Evolutionary conservation across 73 alveolate genomes (phyloP), one percentile per base, ranked within the genome.

Genomic region (Tetrahymena elliotti): DNA sequence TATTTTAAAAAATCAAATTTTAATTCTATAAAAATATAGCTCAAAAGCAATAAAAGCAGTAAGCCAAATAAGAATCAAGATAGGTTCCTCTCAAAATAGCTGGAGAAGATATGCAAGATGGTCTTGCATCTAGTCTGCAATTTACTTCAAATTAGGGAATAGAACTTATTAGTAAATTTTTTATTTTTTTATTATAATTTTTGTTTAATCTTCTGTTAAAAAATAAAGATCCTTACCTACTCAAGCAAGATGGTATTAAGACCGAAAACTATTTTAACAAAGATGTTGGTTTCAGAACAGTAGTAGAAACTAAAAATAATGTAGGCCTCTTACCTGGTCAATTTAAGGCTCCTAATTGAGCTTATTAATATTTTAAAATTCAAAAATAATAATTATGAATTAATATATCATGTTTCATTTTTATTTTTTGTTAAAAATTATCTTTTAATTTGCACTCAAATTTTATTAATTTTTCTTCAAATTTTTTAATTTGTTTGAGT

Each of bases 81-180:
- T 68, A 68, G 36, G 88, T 68, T 27, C 88, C 88, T 18, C 88
- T 68, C n/a, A 68, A 68, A 68, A 68, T 68, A 68, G 88, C 36
- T 27, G 88, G 88, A 5, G 96, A 1, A 83, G 96, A 39, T 37
- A 92, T 35, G 93, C 96, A 18, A 93, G 96, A 33, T 68, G 96
- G 96, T 39, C 47, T 83, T 27, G 93, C 96, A 11, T 94, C 96
- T 36, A 94, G 96, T 35, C 38, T 94, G 33, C 93, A 41, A n/a
- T 94, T 94, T 39, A 94, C 96, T 37, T 93, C 96, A 9, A 94
- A 93, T 13, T 83, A 94, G 83, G 96, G 96, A 83, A 94, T 94
- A 38, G 94, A 68, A 31, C 88, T 68, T 27, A 68, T 68, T 10
- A 68, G 88, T 68, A 68, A 68, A 68, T 68, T 9, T 4, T 18